Base-by-base conservation (phyloP, 257 asterid genomes). In the Echium plantagineum region DNA sequence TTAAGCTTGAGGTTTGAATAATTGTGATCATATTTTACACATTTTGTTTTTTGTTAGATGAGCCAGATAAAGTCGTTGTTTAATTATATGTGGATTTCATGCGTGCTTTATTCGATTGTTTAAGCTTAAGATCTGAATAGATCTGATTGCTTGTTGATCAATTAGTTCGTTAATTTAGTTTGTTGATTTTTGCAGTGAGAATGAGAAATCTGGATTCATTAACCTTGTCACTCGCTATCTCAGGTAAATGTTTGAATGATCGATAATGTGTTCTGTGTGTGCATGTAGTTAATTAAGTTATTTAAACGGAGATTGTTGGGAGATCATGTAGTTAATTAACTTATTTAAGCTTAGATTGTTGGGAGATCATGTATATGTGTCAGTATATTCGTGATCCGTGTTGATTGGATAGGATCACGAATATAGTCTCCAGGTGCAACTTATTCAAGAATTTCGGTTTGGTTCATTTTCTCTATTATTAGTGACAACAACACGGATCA, bases 171-270 rank as follows among this genome's bases (percentile, higher is more conserved):
- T 16, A 24, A 59, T 52, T 52, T 26, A 2, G 22, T 2, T 28
- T 21, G 15, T 56, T 19, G 3, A 7, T 31, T 60, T 71, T 61
- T 74, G 75, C 82, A 90, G 98, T 76, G 93, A 83, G 17, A 85
- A 88, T 63, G 96, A 90, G 88, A 87, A 88, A 78, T 21, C 75
- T 62, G 81, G 81, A 68, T 75, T 72, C 62, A 72, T 72, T 68
- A 68, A 62, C 72, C 77, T 72, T 57, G 74, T 75, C 57, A 9
- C 88, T 59, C 98, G 98, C 79, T 88, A 83, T 61, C 89, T 90
- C 66, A 90, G 98, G 98, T 90, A 73, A 67, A 12, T 42, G 12
- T 21, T 53, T 26, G 15, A 24, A 53, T 7, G 2, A 42, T 42
- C 17, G 49, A 42, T 12, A 0, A 2, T 16, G 16, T 42, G 9